Evolutionary conservation across 257 asterid species (phyloP).

Genomic region (Penstemon newberryi): DNA sequence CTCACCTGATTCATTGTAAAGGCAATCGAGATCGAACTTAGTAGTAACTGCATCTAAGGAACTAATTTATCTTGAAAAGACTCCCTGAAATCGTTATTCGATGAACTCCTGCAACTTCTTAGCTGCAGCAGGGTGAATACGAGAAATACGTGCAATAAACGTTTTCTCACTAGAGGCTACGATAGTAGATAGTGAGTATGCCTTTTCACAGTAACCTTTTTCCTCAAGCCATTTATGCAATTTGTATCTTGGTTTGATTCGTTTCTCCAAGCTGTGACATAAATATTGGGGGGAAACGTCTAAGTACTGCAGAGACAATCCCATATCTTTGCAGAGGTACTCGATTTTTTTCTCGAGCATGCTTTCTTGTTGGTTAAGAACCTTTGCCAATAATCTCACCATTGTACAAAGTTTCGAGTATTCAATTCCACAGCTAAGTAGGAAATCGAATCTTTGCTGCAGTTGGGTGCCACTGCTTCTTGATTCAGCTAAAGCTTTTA

Average conservation of each 20-base stretch:
- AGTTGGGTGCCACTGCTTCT: conserved; percentile 41
- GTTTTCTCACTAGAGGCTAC: conserved; percentile 59
- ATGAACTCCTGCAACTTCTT: conserved; percentile 43
- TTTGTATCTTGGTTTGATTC: conserved; percentile 62
- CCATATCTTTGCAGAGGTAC: conserved; percentile 52
- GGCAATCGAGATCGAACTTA: neutral
- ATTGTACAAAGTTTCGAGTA: conserved; percentile 54
- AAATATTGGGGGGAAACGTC: conserved; percentile 63
- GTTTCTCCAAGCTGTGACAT: conserved; percentile 54
- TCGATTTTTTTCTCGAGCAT: conserved; percentile 46
- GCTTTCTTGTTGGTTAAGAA: conserved; percentile 53
- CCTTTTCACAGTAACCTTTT: conserved; percentile 39
- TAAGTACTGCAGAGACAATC: conserved; percentile 46
- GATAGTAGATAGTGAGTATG: conserved; percentile 53
- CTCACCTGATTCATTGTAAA: too few relatives aligned
- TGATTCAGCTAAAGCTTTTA: conserved; percentile 40
- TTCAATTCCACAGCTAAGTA: conserved; percentile 47
- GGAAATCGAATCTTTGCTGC: conserved; percentile 55
- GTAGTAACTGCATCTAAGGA: neutral
- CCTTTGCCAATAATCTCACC: conserved; percentile 35
- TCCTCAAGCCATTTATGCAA: conserved; percentile 59
- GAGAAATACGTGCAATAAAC: conserved; percentile 50
- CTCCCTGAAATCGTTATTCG: conserved; percentile 13
- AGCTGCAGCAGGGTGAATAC: conserved; percentile 42
- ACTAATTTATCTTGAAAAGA: neutral